Base-by-base conservation (phyloP, 805 yeast species). In the Metschnikowia lunata region DNA sequence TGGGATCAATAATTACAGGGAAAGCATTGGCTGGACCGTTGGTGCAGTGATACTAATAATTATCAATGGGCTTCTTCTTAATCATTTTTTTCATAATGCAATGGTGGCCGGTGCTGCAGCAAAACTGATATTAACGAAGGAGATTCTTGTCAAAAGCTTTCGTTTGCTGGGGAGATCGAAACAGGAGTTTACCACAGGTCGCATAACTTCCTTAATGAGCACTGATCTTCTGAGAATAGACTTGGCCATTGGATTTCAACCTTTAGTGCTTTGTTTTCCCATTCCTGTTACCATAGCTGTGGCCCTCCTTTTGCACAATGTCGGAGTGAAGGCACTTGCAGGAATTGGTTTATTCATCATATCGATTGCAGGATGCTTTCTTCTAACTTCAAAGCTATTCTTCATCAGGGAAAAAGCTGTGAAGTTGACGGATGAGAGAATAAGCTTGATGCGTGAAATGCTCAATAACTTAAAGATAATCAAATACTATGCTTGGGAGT, bases 1-100 rank as follows among this genome's bases (percentile, higher is more conserved):
- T 26, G 76, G 78, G 7, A 62, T 72, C 11, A 63, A 65, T 9
- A 60, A 68, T 8, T 64, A 69, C 44, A 83, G 80, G 30, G 68
- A 64, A 34, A 96, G 96, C 46, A 71, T 85, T 14, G 96, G 93
- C 8, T 85, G 78, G 53, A 83, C 90, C 8, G 65, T 88, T 38
- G 95, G 90, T 14, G 72, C 85, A 9, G 74, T 82, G 34, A 51
- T 69, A 1, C 67, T 89, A 61, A 76, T 84, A 52, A 50, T 58
- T 43, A 37, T 66, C 35, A 69, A 67, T 48, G 75, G 75, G 10
- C 52, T 70, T 36, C 58, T 67, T 32, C 48, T 69, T 33, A 71
- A 71, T 53, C 77, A 72, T 49, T 67, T 59, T 44, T 69, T 69
- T 56, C 71, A 71, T 49, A 61, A 63, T 41, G 62, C 73, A 23